Evolutionary conservation across 2,329 filamentous ascomycete genomes (phyloP).

Genomic region (Pseudonectria buxi): DNA sequence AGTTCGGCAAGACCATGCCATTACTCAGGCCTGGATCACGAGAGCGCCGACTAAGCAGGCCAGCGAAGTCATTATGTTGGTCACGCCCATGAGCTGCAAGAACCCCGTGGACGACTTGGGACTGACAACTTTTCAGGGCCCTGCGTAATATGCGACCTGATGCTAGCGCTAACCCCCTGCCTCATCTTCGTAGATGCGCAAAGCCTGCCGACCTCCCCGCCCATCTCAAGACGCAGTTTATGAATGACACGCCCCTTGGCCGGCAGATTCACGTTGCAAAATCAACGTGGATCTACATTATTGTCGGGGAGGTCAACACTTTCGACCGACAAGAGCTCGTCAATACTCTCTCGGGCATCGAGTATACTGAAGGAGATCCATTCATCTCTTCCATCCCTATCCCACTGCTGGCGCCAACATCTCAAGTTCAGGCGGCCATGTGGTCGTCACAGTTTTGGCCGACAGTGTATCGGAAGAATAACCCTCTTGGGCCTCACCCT

Average conservation of each 20-base stretch:
- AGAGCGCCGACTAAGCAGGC: conserved; percentile 65
- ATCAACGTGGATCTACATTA: conserved; percentile 54
- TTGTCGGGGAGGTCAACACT: conserved; percentile 44
- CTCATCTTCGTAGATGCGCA: conserved; percentile 69
- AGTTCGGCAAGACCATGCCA: conserved; percentile 50
- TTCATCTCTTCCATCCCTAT: conserved; percentile 60
- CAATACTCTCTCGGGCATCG: conserved; percentile 38
- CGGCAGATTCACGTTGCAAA: conserved; percentile 53
- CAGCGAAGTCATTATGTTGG: conserved; percentile 66
- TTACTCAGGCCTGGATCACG: conserved; percentile 62
- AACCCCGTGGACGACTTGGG: background rate
- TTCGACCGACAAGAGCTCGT: conserved; percentile 49
- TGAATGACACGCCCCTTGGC: conserved; percentile 50
- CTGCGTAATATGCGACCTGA: conserved; percentile 51
- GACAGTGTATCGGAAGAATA: conserved; percentile 78
- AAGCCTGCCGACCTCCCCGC: conserved; percentile 62
- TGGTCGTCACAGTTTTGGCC: conserved; percentile 80
- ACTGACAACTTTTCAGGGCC: conserved; percentile 35
- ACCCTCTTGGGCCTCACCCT: conserved; percentile 78
- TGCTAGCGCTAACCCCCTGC: conserved; percentile 56
- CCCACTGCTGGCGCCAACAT: conserved; percentile 67
- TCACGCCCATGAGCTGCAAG: conserved; percentile 10
- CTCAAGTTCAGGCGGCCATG: conserved; percentile 63
- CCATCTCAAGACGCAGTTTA: conserved; percentile 55
- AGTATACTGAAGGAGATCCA: conserved; percentile 45